Conservation (phyloP, 179 eudicot species). For the Silene noctiflora region DNA sequence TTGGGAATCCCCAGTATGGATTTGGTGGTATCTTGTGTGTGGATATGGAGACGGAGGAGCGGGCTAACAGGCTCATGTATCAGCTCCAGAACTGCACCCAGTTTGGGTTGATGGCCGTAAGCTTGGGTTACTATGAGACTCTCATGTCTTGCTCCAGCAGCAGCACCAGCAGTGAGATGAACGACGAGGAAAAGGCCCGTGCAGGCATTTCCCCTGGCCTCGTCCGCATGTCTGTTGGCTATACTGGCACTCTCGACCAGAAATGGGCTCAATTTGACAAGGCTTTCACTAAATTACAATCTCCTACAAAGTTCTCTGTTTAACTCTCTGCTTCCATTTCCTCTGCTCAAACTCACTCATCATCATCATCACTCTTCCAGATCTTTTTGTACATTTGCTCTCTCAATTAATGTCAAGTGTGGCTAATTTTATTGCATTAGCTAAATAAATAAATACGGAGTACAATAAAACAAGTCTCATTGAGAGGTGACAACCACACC, state of each 20-base stretch:
- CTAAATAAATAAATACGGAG: not conserved
- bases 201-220: conserved; percentile 93
- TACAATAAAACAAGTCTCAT: not conserved
- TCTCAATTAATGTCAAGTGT: not conserved
- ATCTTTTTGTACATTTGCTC: conserved; percentile 7
- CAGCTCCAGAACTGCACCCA: conserved; percentile 69
- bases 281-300: conserved; percentile 54
- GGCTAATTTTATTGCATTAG: not conserved
- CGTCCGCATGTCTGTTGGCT: conserved; percentile 90
- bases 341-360: not conserved
- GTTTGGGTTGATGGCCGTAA: conserved; percentile 96
- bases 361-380: not conserved
- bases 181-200: conserved; percentile 54
- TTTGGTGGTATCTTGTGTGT: conserved; percentile 79
- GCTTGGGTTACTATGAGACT: conserved; percentile 93
- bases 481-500: too few relatives aligned
- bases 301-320: conserved; percentile 23
- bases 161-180: conserved; percentile 92
- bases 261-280: conserved; percentile 84
- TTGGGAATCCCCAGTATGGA: conserved; percentile 62
- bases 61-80: conserved; percentile 71
- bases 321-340: conserved; percentile 4
- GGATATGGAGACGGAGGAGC: conserved; percentile 83
- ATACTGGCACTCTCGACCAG: conserved; percentile 83
- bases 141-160: conserved; percentile 94